These are phyloP conservation scores for Fusarium sarcochroum DNA, from an alignment of 2,329 filamentous ascomycete genomes.

Conservation along the genomic window DNA sequence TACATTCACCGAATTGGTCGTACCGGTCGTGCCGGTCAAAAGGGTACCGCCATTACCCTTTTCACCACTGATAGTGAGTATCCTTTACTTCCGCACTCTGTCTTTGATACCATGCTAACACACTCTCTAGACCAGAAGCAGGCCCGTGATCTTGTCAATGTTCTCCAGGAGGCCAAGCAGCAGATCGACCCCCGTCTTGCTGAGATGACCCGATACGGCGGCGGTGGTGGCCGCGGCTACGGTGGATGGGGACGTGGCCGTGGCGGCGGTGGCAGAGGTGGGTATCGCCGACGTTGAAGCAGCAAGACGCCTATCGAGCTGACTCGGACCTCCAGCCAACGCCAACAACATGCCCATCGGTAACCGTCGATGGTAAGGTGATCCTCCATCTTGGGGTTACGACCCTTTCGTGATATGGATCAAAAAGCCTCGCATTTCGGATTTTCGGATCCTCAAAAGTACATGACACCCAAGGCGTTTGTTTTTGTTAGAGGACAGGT, in stretches of 20 bases:
- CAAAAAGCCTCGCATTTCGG: slow-evolving; percentile 36
- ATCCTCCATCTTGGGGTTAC: slow-evolving; percentile 28
- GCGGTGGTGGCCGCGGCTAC: slow-evolving; percentile 81
- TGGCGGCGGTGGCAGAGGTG: slow-evolving; percentile 67
- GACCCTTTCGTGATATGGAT: slow-evolving; percentile 30
- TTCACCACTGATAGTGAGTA: slow-evolving; percentile 99
- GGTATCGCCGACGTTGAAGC: slow-evolving; percentile 56
- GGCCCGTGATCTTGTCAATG: slow-evolving; percentile 94
- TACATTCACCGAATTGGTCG: slow-evolving; percentile 98
- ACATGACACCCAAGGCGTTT: slow-evolving; percentile 50
- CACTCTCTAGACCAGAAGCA: slow-evolving; percentile 81
- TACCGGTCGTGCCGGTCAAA: slow-evolving; percentile 94
- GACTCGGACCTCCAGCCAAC: slow-evolving; percentile 58
- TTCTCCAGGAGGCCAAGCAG: slow-evolving; percentile 97
- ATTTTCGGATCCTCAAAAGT: slow-evolving; percentile 43
- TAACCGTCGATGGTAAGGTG: slow-evolving; percentile 65
- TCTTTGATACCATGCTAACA: slow-evolving; percentile 53
- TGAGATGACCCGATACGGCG: slow-evolving; percentile 95
- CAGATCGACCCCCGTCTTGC: slow-evolving; percentile 95
- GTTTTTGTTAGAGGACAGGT: slow-evolving; percentile 49
- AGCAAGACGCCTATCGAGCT: slow-evolving; percentile 53
- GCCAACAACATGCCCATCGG: slow-evolving; percentile 66
- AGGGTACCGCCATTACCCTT: slow-evolving; percentile 96
- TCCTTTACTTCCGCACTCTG: neutral
- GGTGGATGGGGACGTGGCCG: slow-evolving; percentile 80